Evolutionary conservation across 257 asterid genomes (phyloP).

Genomic region (Salvia miltiorrhiza): DNA sequence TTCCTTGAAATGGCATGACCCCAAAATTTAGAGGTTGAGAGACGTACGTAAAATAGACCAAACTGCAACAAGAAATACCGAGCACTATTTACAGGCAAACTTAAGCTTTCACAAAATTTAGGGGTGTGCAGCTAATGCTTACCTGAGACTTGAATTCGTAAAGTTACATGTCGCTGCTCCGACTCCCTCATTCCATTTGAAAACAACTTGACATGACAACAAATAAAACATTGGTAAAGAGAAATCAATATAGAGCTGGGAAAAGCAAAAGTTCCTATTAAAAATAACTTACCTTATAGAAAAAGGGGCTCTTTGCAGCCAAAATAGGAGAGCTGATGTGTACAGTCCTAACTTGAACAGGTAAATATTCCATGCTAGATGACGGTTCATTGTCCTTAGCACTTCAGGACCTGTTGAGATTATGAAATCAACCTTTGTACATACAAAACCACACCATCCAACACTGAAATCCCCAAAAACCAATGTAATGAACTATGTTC

Average conservation of each 20-base stretch:
- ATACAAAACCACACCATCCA: not conserved
- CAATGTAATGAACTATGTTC: not conserved
- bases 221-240: slow-evolving; percentile 13
- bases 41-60: not conserved
- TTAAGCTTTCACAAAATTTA: not conserved
- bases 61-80: not conserved
- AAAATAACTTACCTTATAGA: slow-evolving; percentile 50
- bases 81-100: not conserved
- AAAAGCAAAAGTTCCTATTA: not conserved
- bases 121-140: slow-evolving; percentile 16
- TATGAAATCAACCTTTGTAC: slow-evolving; percentile 14
- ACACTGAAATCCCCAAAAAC: not conserved
- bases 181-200: slow-evolving; percentile 67
- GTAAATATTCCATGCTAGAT: slow-evolving; percentile 38
- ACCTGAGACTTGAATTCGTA: slow-evolving; percentile 71
- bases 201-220: slow-evolving; percentile 53
- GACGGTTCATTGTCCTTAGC: slow-evolving; percentile 27
- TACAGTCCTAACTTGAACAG: slow-evolving; percentile 44
- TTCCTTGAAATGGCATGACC: not conserved
- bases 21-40: not conserved
- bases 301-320: slow-evolving; percentile 83
- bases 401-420: slow-evolving; percentile 43
- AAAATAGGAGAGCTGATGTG: slow-evolving; percentile 88
- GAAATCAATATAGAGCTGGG: slow-evolving; percentile 9
- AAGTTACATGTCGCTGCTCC: slow-evolving; percentile 54